Percentiles rank a stretch among this genome's conserved stretches.
These are phyloP conservation scores for Dothistroma pini DNA, from an alignment of 2,329 filamentous ascomycete species.

Conservation along the genomic window DNA sequence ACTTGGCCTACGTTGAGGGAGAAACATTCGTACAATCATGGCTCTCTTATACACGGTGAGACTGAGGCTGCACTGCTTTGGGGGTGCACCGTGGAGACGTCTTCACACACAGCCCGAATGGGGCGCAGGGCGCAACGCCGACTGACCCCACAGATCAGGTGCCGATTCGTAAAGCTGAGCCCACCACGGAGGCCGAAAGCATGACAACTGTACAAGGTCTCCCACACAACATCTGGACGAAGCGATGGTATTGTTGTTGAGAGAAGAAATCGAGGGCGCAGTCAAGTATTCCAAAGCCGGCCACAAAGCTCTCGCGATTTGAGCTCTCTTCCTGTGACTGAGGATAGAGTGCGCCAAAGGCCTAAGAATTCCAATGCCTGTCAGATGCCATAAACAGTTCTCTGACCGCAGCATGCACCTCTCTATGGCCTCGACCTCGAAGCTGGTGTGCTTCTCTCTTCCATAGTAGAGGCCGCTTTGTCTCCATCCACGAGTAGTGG, in stretches of 20 bases:
- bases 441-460: conserved; percentile 26
- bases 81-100: not conserved
- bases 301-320: not conserved
- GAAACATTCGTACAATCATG: not conserved
- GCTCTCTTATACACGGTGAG: not conserved
- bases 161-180: not conserved
- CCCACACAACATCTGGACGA: not conserved
- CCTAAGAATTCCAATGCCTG: conserved; percentile 30
- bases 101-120: not conserved
- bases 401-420: conserved; percentile 28
- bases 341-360: not conserved
- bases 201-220: not conserved
- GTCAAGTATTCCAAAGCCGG: not conserved
- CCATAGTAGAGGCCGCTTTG: conserved; percentile 47
- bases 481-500: conserved; percentile 43
- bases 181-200: not conserved
- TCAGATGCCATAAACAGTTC: conserved; percentile 34
- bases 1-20: conserved; percentile 1
- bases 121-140: not conserved
- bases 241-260: not conserved
- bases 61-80: not conserved
- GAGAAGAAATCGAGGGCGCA: not conserved
- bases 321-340: not conserved
- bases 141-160: not conserved
- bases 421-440: conserved; percentile 22